Percentiles rank a stretch among this genome's conserved stretches.
These are phyloP conservation scores for Zymoseptoria brevis DNA, from an alignment of 2,329 filamentous ascomycete species.

Conservation along the genomic window DNA sequence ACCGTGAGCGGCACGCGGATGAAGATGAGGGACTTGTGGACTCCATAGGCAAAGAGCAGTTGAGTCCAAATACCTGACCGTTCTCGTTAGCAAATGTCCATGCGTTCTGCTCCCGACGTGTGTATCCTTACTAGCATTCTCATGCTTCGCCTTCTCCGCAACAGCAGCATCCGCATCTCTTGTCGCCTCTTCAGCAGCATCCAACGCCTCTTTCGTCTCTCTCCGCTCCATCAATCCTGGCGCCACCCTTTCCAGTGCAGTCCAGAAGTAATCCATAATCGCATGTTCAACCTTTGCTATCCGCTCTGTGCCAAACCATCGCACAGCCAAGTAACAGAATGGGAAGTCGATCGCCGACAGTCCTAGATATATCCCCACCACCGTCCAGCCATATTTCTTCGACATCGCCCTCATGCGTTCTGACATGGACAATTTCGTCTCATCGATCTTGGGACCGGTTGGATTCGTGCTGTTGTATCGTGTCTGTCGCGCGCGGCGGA, in stretches of 20 bases:
- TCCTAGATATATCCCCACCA: conserved; percentile 79
- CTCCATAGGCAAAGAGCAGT: conserved; percentile 84
- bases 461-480: conserved; percentile 32
- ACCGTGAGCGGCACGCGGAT: conserved; percentile 87
- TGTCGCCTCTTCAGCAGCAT: conserved; percentile 30
- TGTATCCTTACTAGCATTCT: conserved; percentile 25
- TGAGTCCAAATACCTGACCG: conserved; percentile 65
- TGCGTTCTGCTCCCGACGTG: background rate
- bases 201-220: conserved; percentile 10
- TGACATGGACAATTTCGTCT: conserved; percentile 35
- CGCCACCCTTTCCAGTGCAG: conserved; percentile 52
- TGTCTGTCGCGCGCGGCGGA: conserved; percentile 16
- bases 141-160: conserved; percentile 14
- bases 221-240: conserved; percentile 35
- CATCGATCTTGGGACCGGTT: conserved; percentile 5
- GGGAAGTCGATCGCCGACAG: conserved; percentile 86
- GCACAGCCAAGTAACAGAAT: conserved; percentile 85
- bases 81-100: conserved; percentile 8
- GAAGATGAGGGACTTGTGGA: conserved; percentile 98
- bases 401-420: conserved; percentile 74
- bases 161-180: conserved; percentile 36
- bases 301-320: conserved; percentile 70
- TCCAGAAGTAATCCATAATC: conserved; percentile 54
- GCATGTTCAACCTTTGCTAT: conserved; percentile 69
- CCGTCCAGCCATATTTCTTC: conserved; percentile 89